Base-by-base conservation (phyloP, 1,139 yeast genomes). In the Waltiozyma sp. region DNA sequence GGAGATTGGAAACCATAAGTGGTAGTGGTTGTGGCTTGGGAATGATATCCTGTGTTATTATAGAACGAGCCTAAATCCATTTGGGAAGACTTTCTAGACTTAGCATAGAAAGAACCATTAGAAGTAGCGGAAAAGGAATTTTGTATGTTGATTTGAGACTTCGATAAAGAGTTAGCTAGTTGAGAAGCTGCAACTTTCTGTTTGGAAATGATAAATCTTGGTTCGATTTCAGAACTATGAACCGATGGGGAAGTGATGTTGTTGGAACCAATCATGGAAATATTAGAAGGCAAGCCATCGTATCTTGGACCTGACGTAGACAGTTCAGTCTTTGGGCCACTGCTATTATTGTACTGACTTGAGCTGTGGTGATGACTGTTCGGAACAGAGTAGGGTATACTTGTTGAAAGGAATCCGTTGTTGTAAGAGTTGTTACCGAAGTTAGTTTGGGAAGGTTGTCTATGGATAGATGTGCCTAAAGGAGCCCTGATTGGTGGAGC, bases 311-410 rank as follows among this genome's bases (percentile, higher is more conserved):
- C 55, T 63, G 74, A 40, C 41, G 48, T 44, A 8, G 64, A 56
- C 15, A 39, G 19, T 13, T 42, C 44, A 43, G 55, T 38, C 16
- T n/a, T 52, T 34, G 45, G 48, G n/a, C 51, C 46, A 16, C 49
- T 50, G 26, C 44, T 46, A 14, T 45, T 48, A 16, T 41, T 42
- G 21, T 10, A 19, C 7, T 37, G 38, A 4, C 19, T 8, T 11
- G 21, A 42, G 41, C 19, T 44, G n/a, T 31, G 34, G 34, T 31
- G 33, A 28, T 28, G 34, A 41, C 46, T 47, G 40, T 64, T 64
- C 1, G 91, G 91, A 2, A 80, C 88, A 8, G 81, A 70, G 58
- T 80, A 82, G 1, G 91, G 91, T 42, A 82, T 81, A 41, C 77
- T 71, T 19, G 77, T 66, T 13, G 85, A 75, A 49, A 43, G 80